phyloP scores from a whole-genome alignment of 768 basidiomycete genomes.

The Hygrocybe coccinea region DNA sequence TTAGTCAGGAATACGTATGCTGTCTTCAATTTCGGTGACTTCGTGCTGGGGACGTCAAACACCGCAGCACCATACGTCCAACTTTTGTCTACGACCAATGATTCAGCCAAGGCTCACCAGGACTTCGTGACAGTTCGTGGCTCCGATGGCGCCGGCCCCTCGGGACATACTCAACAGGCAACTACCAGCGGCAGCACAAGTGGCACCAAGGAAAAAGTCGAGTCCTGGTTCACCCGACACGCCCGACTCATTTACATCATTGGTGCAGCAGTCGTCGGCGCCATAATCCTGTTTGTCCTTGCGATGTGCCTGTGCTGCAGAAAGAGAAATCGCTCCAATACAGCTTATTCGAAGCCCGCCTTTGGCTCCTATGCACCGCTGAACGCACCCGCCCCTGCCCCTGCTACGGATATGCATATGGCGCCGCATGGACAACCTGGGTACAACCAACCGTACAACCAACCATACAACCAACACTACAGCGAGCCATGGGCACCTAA shows the following conservation, averaged over 20 bases:
- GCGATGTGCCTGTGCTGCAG: not conserved
- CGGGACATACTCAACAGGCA: not conserved
- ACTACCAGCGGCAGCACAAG: not conserved
- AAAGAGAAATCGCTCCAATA: not conserved
- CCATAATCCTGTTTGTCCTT: no score
- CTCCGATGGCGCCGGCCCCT: slow-evolving; percentile 16
- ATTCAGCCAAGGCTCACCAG: not conserved
- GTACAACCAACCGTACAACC: not conserved
- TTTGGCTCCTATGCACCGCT: not conserved
- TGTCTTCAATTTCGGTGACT: slow-evolving; percentile 61
- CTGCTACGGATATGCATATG: slow-evolving; percentile 3
- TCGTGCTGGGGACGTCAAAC: slow-evolving; percentile 40
- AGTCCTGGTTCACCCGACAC: no score
- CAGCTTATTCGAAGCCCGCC: not conserved
- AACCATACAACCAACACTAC: not conserved
- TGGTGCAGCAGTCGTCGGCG: no score
- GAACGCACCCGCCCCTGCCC: not conserved
- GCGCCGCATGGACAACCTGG: not conserved
- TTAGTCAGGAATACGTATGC: slow-evolving; percentile 64
- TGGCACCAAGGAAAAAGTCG: not conserved
- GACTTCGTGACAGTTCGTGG: slow-evolving; percentile 21
- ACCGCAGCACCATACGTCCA: slow-evolving; percentile 55
- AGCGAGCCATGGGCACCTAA: not conserved
- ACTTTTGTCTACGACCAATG: slow-evolving; percentile 52
- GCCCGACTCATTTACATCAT: no score